Percentiles rank a stretch among this genome's conserved stretches.
Conservation (phyloP, 495 filamentous ascomycete species). For the Saxispiralis lemnorum region DNA sequence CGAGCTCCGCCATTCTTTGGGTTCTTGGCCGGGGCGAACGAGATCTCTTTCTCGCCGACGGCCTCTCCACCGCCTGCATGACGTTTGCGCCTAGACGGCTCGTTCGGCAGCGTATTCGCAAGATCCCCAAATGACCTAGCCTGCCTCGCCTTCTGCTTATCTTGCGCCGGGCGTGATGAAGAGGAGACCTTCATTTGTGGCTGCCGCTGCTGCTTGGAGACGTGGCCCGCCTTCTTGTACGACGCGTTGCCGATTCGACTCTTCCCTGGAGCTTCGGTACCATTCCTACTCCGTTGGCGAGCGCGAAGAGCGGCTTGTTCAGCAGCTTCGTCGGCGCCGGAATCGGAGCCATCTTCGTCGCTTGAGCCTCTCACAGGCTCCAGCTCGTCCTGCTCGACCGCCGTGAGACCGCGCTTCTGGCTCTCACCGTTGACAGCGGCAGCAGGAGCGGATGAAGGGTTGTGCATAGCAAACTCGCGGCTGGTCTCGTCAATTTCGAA, state of each 20-base stretch:
- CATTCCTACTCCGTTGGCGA: slow-evolving; percentile 15
- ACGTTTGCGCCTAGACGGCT: slow-evolving; percentile 24
- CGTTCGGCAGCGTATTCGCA: slow-evolving; percentile 28
- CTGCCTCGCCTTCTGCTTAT: slow-evolving; percentile 23
- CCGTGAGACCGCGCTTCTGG: slow-evolving; percentile 42
- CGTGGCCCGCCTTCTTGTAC: slow-evolving; percentile 38
- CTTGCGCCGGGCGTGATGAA: slow-evolving; percentile 18
- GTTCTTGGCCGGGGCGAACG: slow-evolving; percentile 55
- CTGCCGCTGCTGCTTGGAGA: slow-evolving; percentile 23
- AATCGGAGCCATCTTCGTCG: slow-evolving; percentile 10
- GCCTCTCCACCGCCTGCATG: slow-evolving; percentile 32
- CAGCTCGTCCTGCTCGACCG: slow-evolving; percentile 47
- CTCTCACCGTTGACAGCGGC: slow-evolving; percentile 17
- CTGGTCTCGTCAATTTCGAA: slow-evolving; percentile 86
- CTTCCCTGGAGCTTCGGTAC: slow-evolving; percentile 11
- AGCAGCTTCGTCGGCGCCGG: slow-evolving; percentile 27
- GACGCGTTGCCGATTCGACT: slow-evolving; percentile 50
- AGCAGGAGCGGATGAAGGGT: slow-evolving; percentile 49
- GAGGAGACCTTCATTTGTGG: slow-evolving; percentile 37
- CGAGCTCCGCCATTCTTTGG: slow-evolving; percentile 26
- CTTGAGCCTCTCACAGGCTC: slow-evolving; percentile 16
- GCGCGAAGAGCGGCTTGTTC: slow-evolving; percentile 12
- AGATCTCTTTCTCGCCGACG: slow-evolving; percentile 70
- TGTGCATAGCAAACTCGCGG: slow-evolving; percentile 67
- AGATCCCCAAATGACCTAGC: slow-evolving; percentile 58